Evolutionary conservation across 345 rosid species (phyloP), one percentile per base, ranked within the genome.

Genomic region (Anastatica hierochuntica): DNA sequence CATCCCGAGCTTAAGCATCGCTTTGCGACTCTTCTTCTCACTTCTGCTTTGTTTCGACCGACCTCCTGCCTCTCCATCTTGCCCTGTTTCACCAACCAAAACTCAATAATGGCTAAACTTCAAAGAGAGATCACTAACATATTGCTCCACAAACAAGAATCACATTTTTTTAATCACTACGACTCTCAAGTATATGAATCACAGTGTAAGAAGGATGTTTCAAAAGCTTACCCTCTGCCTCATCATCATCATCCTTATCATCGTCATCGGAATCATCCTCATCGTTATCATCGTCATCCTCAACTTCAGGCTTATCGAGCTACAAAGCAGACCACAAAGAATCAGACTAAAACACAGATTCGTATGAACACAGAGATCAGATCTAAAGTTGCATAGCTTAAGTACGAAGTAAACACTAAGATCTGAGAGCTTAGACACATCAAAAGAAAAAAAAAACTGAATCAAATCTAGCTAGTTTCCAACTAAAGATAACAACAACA

Each of bases 1-100:
- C 97, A 84, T 84, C 26, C 97, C 97, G 14, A 88, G 90, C 71
- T 88, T 88, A 43, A 84, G 51, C 97, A 88, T 88, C 0, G 97
- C 95, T 56, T 88, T 88, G 14, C 97, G 85, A 59, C 90, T 88
- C 72, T 88, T 88, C 77, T 88, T 88, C 53, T 88, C 97, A 30
- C 97, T 88, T 63, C 97, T 70, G 77, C 95, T 88, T 59, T 88
- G 97, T 62, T 84, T 88, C 33, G 83, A 82, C 56, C 74, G 74
- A 58, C 88, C 78, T 62, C 75, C 73, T 56, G 56, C 85, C 43
- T 80, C 94, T 53, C 78, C 96, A 60, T 81, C 79, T 43, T 31
- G 73, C 43, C 62, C 72, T 67, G 41, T 19, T 50, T 51, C 21
- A 43, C 29, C 29, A 66, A 35, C 20, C 26, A 50, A 1, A 43